Evolutionary conservation across 2,329 filamentous ascomycete genomes (phyloP).

Genomic region (Alternaria viburni): DNA sequence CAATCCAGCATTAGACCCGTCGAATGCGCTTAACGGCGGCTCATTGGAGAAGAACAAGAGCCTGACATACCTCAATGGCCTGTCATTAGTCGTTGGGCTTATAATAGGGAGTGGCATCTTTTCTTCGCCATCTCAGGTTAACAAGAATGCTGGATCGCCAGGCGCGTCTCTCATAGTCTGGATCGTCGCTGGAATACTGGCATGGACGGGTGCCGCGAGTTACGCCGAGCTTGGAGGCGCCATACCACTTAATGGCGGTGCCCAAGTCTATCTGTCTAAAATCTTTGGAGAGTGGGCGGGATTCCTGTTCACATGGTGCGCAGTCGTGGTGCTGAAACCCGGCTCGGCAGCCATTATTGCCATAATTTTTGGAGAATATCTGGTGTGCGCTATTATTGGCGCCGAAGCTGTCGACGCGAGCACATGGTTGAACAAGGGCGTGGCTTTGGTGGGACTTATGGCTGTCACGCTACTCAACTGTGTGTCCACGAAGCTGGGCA

Average conservation of each 20-base stretch:
- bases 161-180: constrained; percentile 91
- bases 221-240: constrained; percentile 96
- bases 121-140: constrained; percentile 91
- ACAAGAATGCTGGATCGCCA: constrained; percentile 86
- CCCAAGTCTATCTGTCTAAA: constrained; percentile 93
- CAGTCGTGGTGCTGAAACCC: constrained; percentile 91
- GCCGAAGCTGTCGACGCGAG: constrained; percentile 82
- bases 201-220: constrained; percentile 94
- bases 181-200: constrained; percentile 86
- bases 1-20: constrained; percentile 59
- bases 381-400: constrained; percentile 86
- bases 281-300: constrained; percentile 94
- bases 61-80: constrained; percentile 89
- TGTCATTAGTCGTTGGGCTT: constrained; percentile 88
- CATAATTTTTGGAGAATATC: constrained; percentile 97
- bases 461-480: constrained; percentile 86
- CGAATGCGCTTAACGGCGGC: constrained; percentile 70
- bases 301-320: constrained; percentile 96
- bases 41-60: constrained; percentile 95
- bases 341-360: constrained; percentile 92
- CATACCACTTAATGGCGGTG: constrained; percentile 92
- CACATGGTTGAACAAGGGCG: constrained; percentile 87
- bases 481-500: constrained; percentile 86
- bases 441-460: constrained; percentile 78
- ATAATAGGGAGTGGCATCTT: constrained; percentile 98